Evolutionary conservation across 2,329 filamentous ascomycete genomes (phyloP).

Genomic region (Fusarium torreyae): DNA sequence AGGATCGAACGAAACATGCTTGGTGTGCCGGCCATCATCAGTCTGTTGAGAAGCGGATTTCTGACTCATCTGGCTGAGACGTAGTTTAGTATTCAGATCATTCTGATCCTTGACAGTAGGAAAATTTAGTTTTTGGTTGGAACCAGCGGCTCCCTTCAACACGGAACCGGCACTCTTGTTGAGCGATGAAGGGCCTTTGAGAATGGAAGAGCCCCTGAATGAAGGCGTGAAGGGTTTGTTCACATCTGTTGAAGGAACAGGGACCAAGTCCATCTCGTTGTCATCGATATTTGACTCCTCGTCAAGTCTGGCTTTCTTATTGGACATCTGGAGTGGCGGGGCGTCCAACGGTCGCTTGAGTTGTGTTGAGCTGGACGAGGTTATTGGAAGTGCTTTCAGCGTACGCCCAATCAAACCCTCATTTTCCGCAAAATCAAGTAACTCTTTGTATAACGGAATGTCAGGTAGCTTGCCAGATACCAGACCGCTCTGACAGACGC

Average conservation of each 20-base stretch:
- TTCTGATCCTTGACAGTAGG: constrained; percentile 83
- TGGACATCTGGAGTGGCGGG: constrained; percentile 3
- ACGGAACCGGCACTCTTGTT: constrained; percentile 3
- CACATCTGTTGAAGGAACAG: constrained; percentile 13
- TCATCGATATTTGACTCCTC: constrained; percentile 1
- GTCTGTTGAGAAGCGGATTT: constrained; percentile 64
- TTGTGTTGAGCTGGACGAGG: constrained; percentile 13
- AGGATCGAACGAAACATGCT: constrained; percentile 46
- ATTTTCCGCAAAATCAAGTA: constrained; percentile 60
- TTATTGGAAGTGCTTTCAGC: constrained; percentile 20
- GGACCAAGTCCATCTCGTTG: constrained; percentile 30
- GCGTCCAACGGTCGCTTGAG: constrained; percentile 29
- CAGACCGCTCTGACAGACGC: constrained; percentile 62
- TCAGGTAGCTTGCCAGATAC: constrained; percentile 55
- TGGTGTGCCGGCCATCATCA: constrained; percentile 50
- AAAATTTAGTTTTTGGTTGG: constrained; percentile 70
- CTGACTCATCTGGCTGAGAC: constrained; percentile 75
- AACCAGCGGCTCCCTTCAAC: constrained; percentile 42
- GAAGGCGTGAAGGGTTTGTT: constrained; percentile 9
- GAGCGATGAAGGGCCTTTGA: constrained; percentile 11
- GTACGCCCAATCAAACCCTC: constrained; percentile 53
- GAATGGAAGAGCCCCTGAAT: constrained; percentile 8
- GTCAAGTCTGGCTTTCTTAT: constrained; percentile 21
- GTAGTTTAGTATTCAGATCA: constrained; percentile 73
- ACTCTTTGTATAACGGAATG: constrained; percentile 56